phyloP scores from a whole-genome alignment of 2,329 filamentous ascomycete genomes.

The Fusarium compactum region DNA sequence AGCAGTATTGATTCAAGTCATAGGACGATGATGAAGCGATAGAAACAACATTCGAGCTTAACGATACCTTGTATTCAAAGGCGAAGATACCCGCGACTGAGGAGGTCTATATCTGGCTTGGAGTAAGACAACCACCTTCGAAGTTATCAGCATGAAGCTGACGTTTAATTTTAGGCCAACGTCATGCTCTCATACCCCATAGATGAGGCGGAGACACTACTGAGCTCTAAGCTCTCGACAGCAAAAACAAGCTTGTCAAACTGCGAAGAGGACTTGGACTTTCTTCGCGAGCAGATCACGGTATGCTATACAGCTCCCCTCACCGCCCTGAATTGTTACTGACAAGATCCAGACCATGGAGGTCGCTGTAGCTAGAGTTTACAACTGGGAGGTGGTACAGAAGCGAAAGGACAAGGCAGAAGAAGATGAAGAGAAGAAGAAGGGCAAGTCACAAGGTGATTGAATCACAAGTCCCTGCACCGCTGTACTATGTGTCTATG shows the following conservation, averaged over 20 bases:
- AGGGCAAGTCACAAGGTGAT: slow-evolving; percentile 49
- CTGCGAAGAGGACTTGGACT: slow-evolving; percentile 96
- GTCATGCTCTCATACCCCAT: slow-evolving; percentile 98
- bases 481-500: slow-evolving; percentile 28
- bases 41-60: slow-evolving; percentile 94
- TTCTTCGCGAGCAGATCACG: slow-evolving; percentile 95
- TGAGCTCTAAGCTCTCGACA: slow-evolving; percentile 80
- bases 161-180: slow-evolving; percentile 73
- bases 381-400: slow-evolving; percentile 98
- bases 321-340: background rate
- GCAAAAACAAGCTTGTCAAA: slow-evolving; percentile 85
- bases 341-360: slow-evolving; percentile 81
- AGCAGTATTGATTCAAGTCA: slow-evolving; percentile 34
- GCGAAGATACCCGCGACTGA: slow-evolving; percentile 84
- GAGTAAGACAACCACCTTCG: slow-evolving; percentile 63
- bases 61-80: slow-evolving; percentile 94
- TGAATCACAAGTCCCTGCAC: slow-evolving; percentile 24
- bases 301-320: slow-evolving; percentile 62
- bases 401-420: slow-evolving; percentile 89
- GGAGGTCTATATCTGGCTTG: slow-evolving; percentile 98
- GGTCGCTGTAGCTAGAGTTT: slow-evolving; percentile 95
- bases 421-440: slow-evolving; percentile 61
- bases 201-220: slow-evolving; percentile 83
- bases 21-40: slow-evolving; percentile 74
- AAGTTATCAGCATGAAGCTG: slow-evolving; percentile 32